Conservation (phyloP, 495 filamentous ascomycete species). For the Bathelium albidoporum region DNA sequence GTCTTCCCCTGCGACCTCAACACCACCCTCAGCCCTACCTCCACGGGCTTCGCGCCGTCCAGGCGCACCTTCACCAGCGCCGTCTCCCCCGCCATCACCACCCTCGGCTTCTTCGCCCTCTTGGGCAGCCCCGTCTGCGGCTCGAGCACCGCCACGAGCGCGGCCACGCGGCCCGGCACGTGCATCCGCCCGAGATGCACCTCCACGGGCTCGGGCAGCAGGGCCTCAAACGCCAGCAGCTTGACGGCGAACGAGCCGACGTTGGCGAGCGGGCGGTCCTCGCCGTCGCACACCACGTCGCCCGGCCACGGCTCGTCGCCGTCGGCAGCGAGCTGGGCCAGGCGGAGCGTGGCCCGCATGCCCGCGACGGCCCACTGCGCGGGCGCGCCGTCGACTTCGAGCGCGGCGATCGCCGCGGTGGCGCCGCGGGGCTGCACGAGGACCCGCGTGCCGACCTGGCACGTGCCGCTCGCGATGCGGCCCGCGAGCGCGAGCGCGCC, state of each 20-base stretch:
- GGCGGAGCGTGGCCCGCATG: constrained; percentile 73
- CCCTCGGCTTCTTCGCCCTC: constrained; percentile 69
- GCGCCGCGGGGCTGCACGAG: constrained; percentile 70
- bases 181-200: constrained; percentile 78
- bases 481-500: constrained; percentile 73
- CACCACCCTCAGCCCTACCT: constrained; percentile 68
- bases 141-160: constrained; percentile 62
- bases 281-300: constrained; percentile 69
- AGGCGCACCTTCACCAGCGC: constrained; percentile 62
- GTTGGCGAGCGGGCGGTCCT: constrained; percentile 51
- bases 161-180: constrained; percentile 60
- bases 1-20: constrained; percentile 70
- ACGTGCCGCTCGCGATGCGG: constrained; percentile 69
- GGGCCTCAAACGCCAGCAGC: constrained; percentile 75
- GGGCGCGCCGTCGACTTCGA: constrained; percentile 62
- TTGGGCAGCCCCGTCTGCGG: constrained; percentile 43
- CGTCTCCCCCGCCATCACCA: constrained; percentile 62
- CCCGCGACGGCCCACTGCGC: constrained; percentile 93
- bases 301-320: constrained; percentile 62
- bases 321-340: constrained; percentile 71
- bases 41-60: constrained; percentile 65
- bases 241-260: constrained; percentile 66
- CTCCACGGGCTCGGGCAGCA: constrained; percentile 82
- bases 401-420: constrained; percentile 62
- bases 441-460: constrained; percentile 75